These are phyloP conservation scores for Xylariaceae sp. DNA, from an alignment of 2,329 filamentous ascomycete genomes.

Conservation along the genomic window DNA sequence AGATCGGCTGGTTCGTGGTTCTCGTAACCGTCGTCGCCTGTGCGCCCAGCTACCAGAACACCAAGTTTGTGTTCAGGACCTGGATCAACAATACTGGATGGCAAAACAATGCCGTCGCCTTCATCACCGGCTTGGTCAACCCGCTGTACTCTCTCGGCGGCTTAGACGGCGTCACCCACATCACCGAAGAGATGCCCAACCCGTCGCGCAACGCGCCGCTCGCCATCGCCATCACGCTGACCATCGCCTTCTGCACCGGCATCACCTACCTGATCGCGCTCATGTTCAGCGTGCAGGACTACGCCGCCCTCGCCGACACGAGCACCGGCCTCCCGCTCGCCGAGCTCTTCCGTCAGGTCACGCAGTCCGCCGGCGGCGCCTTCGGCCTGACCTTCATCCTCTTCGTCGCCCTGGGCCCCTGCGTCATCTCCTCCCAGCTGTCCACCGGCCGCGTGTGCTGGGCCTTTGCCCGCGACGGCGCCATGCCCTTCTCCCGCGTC, in stretches of 20 bases:
- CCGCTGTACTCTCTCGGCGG: slow-evolving; percentile 64
- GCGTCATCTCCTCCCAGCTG: neutral
- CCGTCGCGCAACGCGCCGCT: slow-evolving; percentile 49
- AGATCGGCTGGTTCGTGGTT: neutral
- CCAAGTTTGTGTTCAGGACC: neutral
- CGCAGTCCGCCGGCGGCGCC: slow-evolving; percentile 45
- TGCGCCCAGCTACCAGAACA: neutral
- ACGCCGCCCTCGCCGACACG: slow-evolving; percentile 42
- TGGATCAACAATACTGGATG: neutral
- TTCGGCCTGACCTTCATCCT: slow-evolving; percentile 39
- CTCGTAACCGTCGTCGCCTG: neutral
- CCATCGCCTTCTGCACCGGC: slow-evolving; percentile 27
- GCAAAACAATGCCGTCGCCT: slow-evolving; percentile 35
- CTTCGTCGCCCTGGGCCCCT: slow-evolving; percentile 15
- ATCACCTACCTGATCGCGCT: slow-evolving; percentile 7
- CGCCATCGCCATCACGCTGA: slow-evolving; percentile 46
- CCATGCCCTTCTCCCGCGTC: neutral
- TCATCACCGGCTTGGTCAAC: slow-evolving; percentile 38
- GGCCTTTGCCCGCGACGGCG: neutral
- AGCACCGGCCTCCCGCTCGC: slow-evolving; percentile 49
- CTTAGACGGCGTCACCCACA: slow-evolving; percentile 38
- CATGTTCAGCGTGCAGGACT: slow-evolving; percentile 24
- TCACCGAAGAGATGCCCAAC: slow-evolving; percentile 62
- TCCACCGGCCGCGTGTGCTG: neutral
- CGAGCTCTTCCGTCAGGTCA: slow-evolving; percentile 61